Base-by-base conservation (phyloP, 768 basidiomycete species). In the Austroboletus festivus region DNA sequence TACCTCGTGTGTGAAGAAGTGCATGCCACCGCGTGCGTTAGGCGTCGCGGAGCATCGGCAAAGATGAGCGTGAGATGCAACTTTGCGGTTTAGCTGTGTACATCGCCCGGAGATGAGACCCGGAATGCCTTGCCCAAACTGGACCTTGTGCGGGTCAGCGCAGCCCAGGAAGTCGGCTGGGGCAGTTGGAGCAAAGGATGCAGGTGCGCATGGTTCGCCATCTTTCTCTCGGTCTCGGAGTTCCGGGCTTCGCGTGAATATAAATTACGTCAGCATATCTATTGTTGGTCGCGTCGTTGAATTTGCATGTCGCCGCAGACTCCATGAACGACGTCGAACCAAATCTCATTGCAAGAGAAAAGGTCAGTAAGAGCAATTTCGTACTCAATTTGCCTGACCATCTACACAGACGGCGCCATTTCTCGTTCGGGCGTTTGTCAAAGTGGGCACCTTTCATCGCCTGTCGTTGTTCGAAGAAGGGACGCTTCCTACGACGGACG, bases 351-450 rank as follows among this genome's bases (percentile, higher is more conserved):
- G 68, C 76, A 28, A 70, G 83, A 39, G 82, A 83, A 64, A 84
- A 82, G 69, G 82, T 79, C n/a, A 22, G 43, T 44, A 20, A 6
- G 1, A 3, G 26, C 26, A 5, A 19, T 0, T 1, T 3, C 1
- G 1, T 38, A 22, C 23, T 38, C 6, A 7, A 10, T 5, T 0
- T 34, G 6, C 5, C 44, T 50, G 6, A 57, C 30, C 24, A 10
- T 20, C 21, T 10, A 20, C 13, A 26, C 53, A 90, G 89, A 88
- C 83, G 5, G 76, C 84, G 0, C 89, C 89, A 6, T 92, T 92
- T 66, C 80, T 92, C 46, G 81, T 92, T 30, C 79, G 89, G 42
- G 74, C 88, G 13, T 92, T 92, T 64, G 77, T 91, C 48, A 91
- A 89, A 78, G 79, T 88, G 33, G 87, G 86, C 18, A 72, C 80